phyloP scores from a whole-genome alignment of 2,329 filamentous ascomycete species.

The Claviceps sorghi region DNA sequence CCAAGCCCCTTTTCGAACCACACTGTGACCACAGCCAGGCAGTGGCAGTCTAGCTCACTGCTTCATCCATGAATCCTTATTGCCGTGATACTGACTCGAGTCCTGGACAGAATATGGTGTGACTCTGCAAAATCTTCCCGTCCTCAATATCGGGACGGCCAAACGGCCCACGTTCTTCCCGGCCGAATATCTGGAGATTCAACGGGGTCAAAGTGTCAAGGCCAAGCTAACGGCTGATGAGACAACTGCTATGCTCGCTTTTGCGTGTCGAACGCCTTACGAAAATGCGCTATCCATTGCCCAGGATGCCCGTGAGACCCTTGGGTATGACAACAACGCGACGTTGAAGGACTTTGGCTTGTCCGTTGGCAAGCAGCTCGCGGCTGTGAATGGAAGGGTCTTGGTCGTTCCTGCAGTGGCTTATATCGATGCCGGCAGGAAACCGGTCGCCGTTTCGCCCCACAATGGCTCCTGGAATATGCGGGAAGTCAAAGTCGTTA shows the following conservation, averaged over 20 bases:
- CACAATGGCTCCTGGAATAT: conserved; percentile 58
- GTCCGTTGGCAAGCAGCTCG: conserved; percentile 41
- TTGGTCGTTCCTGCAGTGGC: conserved; percentile 43
- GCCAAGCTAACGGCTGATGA: conserved; percentile 45
- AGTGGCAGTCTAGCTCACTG: no score
- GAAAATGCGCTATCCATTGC: conserved; percentile 54
- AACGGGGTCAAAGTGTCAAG: conserved; percentile 49
- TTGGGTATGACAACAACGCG: conserved; percentile 40
- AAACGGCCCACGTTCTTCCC: conserved; percentile 49
- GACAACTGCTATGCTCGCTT: conserved; percentile 54
- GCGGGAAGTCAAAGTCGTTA: conserved; percentile 38
- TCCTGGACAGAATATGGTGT: conserved; percentile 20
- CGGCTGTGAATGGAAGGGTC: conserved; percentile 61
- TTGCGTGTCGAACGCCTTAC: conserved; percentile 53
- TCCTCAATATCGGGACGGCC: conserved; percentile 50
- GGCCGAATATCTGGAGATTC: conserved; percentile 48
- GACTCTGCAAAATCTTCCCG: conserved; percentile 30
- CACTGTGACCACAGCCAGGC: no score
- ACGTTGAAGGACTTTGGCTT: conserved; percentile 46
- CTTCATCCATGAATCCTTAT: no score
- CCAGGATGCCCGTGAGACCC: conserved; percentile 36
- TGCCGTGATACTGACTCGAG: background rate
- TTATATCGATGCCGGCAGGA: conserved; percentile 31
- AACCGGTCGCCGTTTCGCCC: conserved; percentile 17
- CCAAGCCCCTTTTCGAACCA: no score